Conservation (phyloP, 805 yeast genomes). For the Candida orba region DNA sequence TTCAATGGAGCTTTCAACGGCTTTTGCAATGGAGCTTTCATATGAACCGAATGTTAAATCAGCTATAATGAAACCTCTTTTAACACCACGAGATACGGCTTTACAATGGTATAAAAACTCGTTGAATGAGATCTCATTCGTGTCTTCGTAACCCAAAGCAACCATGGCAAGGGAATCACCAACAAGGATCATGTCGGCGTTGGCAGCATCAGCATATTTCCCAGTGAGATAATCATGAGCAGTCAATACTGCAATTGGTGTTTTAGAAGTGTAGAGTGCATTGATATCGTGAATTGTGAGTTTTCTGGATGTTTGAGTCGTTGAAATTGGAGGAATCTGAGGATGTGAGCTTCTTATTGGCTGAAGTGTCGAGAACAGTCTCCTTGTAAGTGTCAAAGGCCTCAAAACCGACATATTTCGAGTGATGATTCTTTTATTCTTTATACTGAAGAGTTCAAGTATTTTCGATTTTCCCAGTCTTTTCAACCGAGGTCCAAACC, state of each 20-base stretch:
- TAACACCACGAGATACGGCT: conserved; percentile 69
- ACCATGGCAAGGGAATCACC: conserved; percentile 96
- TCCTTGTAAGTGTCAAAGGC: neutral
- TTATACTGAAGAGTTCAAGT: too few species aligned
- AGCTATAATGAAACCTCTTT: conserved; percentile 60
- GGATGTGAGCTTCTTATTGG: neutral
- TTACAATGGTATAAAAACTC: conserved; percentile 72
- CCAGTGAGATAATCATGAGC: conserved; percentile 86
- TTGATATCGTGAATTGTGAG: conserved; percentile 34
- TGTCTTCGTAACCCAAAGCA: conserved; percentile 69
- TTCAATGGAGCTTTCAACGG: conserved; percentile 48
- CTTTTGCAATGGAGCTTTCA: conserved; percentile 58
- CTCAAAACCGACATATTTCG: too few species aligned
- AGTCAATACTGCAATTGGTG: conserved; percentile 55
- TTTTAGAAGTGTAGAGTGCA: conserved; percentile 24
- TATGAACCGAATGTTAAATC: conserved; percentile 89
- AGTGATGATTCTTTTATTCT: too few species aligned
- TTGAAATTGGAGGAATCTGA: neutral
- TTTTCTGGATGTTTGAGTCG: conserved; percentile 1
- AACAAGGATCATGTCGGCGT: conserved; percentile 63
- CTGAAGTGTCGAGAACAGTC: neutral
- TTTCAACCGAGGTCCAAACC: too few species aligned
- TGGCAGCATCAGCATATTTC: conserved; percentile 55
- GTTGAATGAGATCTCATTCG: conserved; percentile 69
- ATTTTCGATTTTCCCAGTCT: too few species aligned